Conservation (phyloP, 2,329 filamentous ascomycete genomes). For the Fusarium sp. region DNA sequence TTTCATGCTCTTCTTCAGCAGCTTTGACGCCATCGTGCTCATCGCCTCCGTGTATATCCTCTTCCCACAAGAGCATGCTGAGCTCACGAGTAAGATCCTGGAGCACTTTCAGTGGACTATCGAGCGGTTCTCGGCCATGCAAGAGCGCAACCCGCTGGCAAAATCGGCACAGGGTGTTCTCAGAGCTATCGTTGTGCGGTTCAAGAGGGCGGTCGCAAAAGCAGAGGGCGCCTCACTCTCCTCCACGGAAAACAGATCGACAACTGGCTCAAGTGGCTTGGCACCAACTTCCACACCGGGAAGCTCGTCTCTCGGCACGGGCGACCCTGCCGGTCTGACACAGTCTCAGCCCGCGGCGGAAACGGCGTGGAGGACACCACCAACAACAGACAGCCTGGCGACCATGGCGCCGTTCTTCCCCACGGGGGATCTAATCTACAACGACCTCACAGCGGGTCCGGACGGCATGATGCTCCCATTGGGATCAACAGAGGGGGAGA, state of each 20-base stretch:
- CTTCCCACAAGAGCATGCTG: conserved; percentile 63
- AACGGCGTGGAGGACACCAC: conserved; percentile 53
- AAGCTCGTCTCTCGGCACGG: conserved; percentile 13
- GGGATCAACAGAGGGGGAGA: conserved; percentile 9
- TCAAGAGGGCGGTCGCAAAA: conserved; percentile 58
- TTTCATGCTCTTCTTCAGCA: conserved; percentile 67
- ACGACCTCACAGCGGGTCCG: conserved; percentile 59
- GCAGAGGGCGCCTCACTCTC: conserved; percentile 28
- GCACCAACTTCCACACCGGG: conserved; percentile 28
- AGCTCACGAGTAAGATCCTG: conserved; percentile 55
- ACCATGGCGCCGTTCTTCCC: conserved; percentile 64
- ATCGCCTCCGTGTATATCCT: conserved; percentile 68
- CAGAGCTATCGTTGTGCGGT: conserved; percentile 61
- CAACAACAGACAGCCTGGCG: conserved; percentile 57
- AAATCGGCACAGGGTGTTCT: conserved; percentile 63
- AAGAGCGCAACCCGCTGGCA: conserved; percentile 61
- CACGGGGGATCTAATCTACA: conserved; percentile 64
- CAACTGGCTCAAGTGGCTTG: neutral
- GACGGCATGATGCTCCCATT: conserved; percentile 41
- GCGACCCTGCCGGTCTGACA: conserved; percentile 13
- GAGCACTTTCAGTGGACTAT: conserved; percentile 68
- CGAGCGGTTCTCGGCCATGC: conserved; percentile 65
- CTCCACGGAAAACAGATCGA: conserved; percentile 5
- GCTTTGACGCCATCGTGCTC: conserved; percentile 69
- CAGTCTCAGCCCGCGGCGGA: conserved; percentile 10